A percentile compares a stretch with the other conserved stretches of the same genome.
These are phyloP conservation scores for Pistacia atlantica DNA, from an alignment of 345 rosid genomes.

Conservation along the genomic window DNA sequence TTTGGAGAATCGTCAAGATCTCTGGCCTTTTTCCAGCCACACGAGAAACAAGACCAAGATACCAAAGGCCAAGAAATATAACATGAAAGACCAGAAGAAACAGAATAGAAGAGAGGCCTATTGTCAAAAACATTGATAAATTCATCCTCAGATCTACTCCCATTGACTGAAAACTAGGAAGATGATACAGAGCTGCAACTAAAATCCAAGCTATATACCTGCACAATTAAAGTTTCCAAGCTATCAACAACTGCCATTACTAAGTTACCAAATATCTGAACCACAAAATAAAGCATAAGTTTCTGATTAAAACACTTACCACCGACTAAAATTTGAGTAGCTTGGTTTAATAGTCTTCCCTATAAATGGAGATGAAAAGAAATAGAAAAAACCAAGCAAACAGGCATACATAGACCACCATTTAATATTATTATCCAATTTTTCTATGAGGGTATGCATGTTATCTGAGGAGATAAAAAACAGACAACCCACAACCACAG, in stretches of 20 bases:
- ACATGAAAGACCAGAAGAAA: conserved; percentile 95
- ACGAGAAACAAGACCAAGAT: conserved; percentile 88
- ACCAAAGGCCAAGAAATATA: conserved; percentile 88
- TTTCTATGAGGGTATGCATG: conserved; percentile 91
- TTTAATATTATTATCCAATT: conserved; percentile 81
- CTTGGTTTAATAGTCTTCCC: conserved; percentile 96
- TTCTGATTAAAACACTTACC: conserved; percentile 52
- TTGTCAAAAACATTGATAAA: conserved; percentile 89
- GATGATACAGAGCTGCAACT: conserved; percentile 96
- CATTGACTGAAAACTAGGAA: conserved; percentile 99
- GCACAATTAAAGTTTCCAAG: conserved; percentile 25
- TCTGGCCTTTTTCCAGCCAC: conserved; percentile 96
- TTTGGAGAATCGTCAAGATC: conserved; percentile 87
- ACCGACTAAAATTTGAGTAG: conserved; percentile 93
- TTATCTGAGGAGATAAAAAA: conserved; percentile 97
- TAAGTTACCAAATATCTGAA: neutral
- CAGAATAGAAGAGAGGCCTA: conserved; percentile 76
- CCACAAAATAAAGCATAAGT: neutral
- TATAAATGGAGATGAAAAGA: conserved; percentile 95
- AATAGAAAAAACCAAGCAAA: conserved; percentile 96
- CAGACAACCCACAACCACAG: conserved; percentile 88
- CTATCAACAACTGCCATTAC: neutral
- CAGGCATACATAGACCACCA: conserved; percentile 99
- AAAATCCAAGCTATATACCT: conserved; percentile 99
- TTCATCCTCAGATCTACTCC: conserved; percentile 99